Evolutionary conservation across 176 grass and related monocot species (phyloP).

Genomic region (Calamus simplicifolius): DNA sequence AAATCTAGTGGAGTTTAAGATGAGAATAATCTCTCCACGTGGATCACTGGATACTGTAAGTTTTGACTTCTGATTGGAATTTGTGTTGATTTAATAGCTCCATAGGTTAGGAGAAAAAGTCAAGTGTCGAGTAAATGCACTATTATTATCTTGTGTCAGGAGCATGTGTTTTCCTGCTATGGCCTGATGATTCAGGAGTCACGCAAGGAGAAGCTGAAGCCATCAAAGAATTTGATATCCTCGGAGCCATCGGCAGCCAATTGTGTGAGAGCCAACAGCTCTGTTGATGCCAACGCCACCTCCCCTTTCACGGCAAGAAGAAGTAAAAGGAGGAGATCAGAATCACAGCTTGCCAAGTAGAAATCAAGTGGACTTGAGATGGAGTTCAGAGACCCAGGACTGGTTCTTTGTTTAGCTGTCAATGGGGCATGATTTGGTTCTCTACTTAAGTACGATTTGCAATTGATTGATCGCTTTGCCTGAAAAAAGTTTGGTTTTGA

Average conservation of each 20-base stretch:
- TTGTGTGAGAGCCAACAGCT: too few species aligned
- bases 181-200: not conserved
- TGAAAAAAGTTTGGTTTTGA: slow-evolving; percentile 48
- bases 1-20: not conserved
- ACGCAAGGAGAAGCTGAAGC: slow-evolving; percentile 1
- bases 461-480: slow-evolving; percentile 36
- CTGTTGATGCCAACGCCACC: not conserved
- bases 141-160: not conserved
- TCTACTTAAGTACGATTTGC: slow-evolving; percentile 27
- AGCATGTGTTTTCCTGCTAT: slow-evolving; percentile 9
- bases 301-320: not conserved
- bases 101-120: too few species aligned
- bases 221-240: not conserved
- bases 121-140: too few species aligned
- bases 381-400: not conserved
- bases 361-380: not conserved
- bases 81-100: too few species aligned
- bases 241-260: not conserved
- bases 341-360: not conserved
- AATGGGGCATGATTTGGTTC: slow-evolving; percentile 24
- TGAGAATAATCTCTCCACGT: not conserved
- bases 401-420: slow-evolving; percentile 7
- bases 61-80: not conserved
- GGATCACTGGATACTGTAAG: not conserved
- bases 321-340: not conserved